Evolutionary conservation across 2,329 filamentous ascomycete genomes (phyloP).

Genomic region (Monilinia fructigena): DNA sequence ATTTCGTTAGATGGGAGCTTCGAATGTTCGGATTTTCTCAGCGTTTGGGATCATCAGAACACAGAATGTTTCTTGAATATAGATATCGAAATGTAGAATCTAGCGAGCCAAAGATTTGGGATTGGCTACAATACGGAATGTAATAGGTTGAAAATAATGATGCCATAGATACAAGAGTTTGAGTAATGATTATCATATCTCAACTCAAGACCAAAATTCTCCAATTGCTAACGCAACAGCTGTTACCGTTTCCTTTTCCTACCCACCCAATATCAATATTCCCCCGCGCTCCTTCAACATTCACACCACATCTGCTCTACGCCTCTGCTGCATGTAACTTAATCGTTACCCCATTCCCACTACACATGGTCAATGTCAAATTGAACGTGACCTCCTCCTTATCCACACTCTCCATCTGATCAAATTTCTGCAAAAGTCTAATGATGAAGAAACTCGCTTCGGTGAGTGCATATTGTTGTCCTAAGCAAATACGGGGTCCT

Average conservation of each 20-base stretch:
- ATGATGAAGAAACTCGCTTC: slow-evolving; percentile 42
- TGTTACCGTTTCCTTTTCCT: not conserved
- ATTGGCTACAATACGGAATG: not conserved
- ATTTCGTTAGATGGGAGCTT: not conserved
- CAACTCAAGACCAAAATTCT: not conserved
- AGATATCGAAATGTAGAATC: not conserved
- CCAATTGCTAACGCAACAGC: not conserved
- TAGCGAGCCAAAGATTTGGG: not conserved
- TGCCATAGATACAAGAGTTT: not conserved
- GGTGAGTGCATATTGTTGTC: slow-evolving; percentile 43
- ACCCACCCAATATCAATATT: not conserved
- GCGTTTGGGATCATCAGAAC: not conserved
- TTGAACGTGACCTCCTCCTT: slow-evolving; percentile 37
- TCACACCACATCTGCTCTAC: not conserved
- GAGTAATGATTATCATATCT: not conserved
- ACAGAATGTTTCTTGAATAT: too few species aligned
- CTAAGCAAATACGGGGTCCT: slow-evolving; percentile 43
- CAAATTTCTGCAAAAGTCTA: slow-evolving; percentile 36
- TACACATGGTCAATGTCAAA: slow-evolving; percentile 35
- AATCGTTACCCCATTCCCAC: slow-evolving; percentile 41
- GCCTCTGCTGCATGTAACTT: slow-evolving; percentile 24
- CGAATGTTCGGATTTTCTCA: too few species aligned
- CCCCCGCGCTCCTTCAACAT: not conserved
- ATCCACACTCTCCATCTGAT: slow-evolving; percentile 36
- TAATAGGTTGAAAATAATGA: not conserved